Conservation (phyloP, 2,329 filamentous ascomycete genomes). For the Fusarium drepaniforme region DNA sequence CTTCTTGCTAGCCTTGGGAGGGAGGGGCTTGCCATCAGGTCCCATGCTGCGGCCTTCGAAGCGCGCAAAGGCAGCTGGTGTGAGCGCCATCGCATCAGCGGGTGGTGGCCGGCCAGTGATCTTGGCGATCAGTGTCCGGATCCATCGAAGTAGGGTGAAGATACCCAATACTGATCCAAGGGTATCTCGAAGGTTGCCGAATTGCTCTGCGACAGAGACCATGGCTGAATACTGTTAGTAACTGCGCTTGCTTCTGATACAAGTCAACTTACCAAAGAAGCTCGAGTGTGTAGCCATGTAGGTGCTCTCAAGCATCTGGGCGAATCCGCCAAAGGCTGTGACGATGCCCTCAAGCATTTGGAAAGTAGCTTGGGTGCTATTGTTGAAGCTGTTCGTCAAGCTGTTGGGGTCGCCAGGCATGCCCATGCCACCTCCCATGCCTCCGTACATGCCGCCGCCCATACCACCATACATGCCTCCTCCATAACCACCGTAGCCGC, state of each 20-base stretch:
- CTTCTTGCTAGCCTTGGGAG: slow-evolving; percentile 87
- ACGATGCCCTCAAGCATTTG: slow-evolving; percentile 99
- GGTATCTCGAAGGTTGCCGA: slow-evolving; percentile 92
- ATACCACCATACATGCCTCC: slow-evolving; percentile 56
- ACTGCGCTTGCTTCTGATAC: neutral
- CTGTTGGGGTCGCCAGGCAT: slow-evolving; percentile 89
- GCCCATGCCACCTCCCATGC: slow-evolving; percentile 58
- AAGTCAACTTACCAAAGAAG: slow-evolving; percentile 83
- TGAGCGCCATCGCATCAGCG: slow-evolving; percentile 87
- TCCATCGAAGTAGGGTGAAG: slow-evolving; percentile 95
- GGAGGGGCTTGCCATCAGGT: slow-evolving; percentile 72
- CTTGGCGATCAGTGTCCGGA: slow-evolving; percentile 90
- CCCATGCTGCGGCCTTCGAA: slow-evolving; percentile 79
- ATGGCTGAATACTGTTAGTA: slow-evolving; percentile 72
- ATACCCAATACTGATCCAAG: slow-evolving; percentile 94
- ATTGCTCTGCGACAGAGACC: slow-evolving; percentile 98
- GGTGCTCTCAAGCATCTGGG: slow-evolving; percentile 99
- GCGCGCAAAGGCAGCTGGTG: slow-evolving; percentile 88
- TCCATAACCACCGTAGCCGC: slow-evolving; percentile 56
- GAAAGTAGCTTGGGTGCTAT: slow-evolving; percentile 96
- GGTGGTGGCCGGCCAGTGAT: slow-evolving; percentile 92
- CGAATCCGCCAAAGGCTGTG: slow-evolving; percentile 95
- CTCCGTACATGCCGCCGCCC: slow-evolving; percentile 53
- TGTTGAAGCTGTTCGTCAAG: slow-evolving; percentile 93
- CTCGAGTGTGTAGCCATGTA: slow-evolving; percentile 99